A percentile compares a stretch with the other conserved stretches of the same genome.
phyloP scores from a whole-genome alignment of 192 early-diverging fungal genomes.

The Backusella sp. region DNA sequence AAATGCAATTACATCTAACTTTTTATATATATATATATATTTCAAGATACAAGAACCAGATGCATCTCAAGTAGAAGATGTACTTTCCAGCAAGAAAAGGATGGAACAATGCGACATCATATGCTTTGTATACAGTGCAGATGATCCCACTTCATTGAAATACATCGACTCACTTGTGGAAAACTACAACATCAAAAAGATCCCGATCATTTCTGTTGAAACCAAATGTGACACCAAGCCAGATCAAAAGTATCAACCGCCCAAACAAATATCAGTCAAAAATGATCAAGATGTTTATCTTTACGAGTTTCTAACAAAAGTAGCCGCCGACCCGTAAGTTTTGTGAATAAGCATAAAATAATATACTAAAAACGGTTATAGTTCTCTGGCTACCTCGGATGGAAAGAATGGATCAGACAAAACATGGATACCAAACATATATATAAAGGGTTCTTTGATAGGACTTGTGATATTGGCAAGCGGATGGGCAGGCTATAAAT shows the following conservation, averaged over 20 bases:
- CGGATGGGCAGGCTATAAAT: constrained; percentile 33
- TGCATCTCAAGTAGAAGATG: constrained; percentile 79
- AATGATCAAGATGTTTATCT: constrained; percentile 81
- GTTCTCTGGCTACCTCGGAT: constrained; percentile 31
- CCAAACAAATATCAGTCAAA: constrained; percentile 89
- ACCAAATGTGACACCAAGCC: constrained; percentile 92
- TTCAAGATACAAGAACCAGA: constrained; percentile 90
- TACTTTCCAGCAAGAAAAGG: constrained; percentile 84
- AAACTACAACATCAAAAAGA: constrained; percentile 76
- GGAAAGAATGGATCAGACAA: constrained; percentile 28
- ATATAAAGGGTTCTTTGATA: constrained; percentile 28
- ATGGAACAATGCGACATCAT: constrained; percentile 89
- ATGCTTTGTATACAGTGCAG: constrained; percentile 92
- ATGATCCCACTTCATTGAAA: constrained; percentile 89
- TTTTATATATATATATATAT: no score
- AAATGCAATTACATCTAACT: not conserved
- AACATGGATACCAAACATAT: constrained; percentile 26
- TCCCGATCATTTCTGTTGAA: constrained; percentile 91
- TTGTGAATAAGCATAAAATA: not conserved
- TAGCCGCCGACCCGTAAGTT: constrained; percentile 77
- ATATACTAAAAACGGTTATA: not conserved
- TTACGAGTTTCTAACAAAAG: constrained; percentile 81
- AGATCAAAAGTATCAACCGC: constrained; percentile 60
- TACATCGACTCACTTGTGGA: constrained; percentile 83
- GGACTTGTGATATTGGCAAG: constrained; percentile 31